Evolutionary conservation across 805 yeast species (phyloP).

Genomic region (Debaryomyces prosopidis): DNA sequence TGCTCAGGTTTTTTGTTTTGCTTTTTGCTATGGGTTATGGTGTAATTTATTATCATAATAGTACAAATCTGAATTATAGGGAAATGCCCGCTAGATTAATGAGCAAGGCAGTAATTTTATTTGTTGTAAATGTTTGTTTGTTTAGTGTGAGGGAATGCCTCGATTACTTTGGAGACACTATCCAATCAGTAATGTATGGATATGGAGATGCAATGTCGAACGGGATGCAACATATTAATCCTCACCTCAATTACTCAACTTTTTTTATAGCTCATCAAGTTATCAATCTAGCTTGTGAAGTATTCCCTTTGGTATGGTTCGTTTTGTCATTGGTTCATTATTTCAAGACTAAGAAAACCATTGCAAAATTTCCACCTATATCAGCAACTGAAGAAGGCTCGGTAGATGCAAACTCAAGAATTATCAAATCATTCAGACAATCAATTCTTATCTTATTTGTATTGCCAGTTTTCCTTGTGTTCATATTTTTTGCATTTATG

Average conservation of each 20-base stretch:
- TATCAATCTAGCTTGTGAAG: background rate
- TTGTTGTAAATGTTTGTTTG: background rate
- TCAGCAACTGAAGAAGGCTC: slow-evolving; percentile 12
- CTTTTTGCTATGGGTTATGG: slow-evolving; percentile 38
- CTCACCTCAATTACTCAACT: background rate
- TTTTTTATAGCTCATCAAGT: background rate
- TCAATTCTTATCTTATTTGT: slow-evolving; percentile 28
- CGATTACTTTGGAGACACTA: background rate
- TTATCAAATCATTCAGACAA: slow-evolving; percentile 21
- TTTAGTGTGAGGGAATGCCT: background rate
- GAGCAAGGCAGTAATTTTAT: slow-evolving; percentile 8
- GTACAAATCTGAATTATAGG: slow-evolving; percentile 22
- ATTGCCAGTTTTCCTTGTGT: slow-evolving; percentile 18
- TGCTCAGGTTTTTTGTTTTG: slow-evolving; percentile 15
- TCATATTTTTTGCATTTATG: slow-evolving; percentile 3
- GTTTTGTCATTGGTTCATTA: slow-evolving; percentile 18
- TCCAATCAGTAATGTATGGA: background rate
- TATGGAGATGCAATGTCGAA: background rate
- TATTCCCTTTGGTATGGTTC: slow-evolving; percentile 14
- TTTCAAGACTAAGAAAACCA: slow-evolving; percentile 25
- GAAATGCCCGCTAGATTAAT: slow-evolving; percentile 17
- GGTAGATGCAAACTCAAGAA: slow-evolving; percentile 7
- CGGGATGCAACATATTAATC: background rate
- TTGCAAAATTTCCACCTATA: slow-evolving; percentile 29
- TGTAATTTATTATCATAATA: slow-evolving; percentile 26